Conservation (phyloP, 495 filamentous ascomycete species). For the Penicillium argentinense region DNA sequence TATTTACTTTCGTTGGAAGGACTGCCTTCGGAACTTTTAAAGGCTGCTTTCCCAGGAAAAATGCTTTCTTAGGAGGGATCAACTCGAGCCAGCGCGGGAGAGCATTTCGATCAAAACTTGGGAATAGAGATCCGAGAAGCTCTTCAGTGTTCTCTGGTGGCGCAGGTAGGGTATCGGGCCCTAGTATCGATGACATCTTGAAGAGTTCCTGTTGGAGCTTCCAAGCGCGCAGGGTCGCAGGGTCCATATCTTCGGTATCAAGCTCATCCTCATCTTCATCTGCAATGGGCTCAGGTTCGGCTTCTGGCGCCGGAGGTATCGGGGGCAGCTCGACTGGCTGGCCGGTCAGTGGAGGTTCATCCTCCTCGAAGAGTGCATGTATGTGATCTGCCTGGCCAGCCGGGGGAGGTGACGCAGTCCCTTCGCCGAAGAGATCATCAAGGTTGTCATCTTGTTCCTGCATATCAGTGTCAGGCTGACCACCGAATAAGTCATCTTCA, state of each 20-base stretch:
- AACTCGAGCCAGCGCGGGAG: conserved; percentile 70
- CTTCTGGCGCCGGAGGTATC: conserved; percentile 23
- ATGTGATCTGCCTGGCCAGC: conserved; percentile 42
- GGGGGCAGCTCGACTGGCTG: conserved; percentile 25
- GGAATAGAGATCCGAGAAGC: conserved; percentile 66
- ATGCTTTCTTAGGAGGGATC: conserved; percentile 70
- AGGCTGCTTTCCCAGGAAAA: conserved; percentile 67
- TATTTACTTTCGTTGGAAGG: conserved; percentile 78
- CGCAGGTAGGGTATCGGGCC: conserved; percentile 48
- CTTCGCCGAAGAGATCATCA: conserved; percentile 58
- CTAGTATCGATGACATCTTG: conserved; percentile 42
- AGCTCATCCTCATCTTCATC: conserved; percentile 38
- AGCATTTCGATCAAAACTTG: conserved; percentile 64
- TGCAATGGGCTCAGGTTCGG: conserved; percentile 28
- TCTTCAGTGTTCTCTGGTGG: conserved; percentile 66
- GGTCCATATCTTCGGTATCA: conserved; percentile 45
- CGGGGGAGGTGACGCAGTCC: conserved; percentile 35
- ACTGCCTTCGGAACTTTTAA: conserved; percentile 75
- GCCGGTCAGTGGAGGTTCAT: conserved; percentile 26
- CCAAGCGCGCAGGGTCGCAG: conserved; percentile 44
- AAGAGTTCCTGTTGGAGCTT: conserved; percentile 54
- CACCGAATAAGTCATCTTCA: conserved; percentile 45
- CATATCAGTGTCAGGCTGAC: conserved; percentile 28
- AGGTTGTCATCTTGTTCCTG: conserved; percentile 40
- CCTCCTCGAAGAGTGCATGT: conserved; percentile 41